Percentiles rank a stretch among this genome's conserved stretches.
phyloP scores from a whole-genome alignment of 2,329 filamentous ascomycete species.

The Penicillium brasilianum region DNA sequence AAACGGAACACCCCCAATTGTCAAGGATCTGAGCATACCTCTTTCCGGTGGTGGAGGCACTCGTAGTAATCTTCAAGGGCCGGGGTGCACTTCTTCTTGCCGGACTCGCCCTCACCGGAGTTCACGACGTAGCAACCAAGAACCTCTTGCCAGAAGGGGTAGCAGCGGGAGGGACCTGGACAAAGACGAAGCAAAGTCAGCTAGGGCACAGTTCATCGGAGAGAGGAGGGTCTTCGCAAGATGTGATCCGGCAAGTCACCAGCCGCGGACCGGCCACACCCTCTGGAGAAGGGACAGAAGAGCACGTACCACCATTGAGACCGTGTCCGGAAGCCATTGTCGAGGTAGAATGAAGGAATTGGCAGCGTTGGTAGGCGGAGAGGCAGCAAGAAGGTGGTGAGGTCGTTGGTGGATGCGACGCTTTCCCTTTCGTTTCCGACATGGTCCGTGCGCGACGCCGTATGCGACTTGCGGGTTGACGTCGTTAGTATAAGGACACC shows the following conservation, averaged over 20 bases:
- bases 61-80: constrained; percentile 97
- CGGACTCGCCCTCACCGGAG: constrained; percentile 76
- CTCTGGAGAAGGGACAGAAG: constrained; percentile 1
- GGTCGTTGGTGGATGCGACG: constrained; percentile 37
- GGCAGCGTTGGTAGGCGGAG: constrained; percentile 27
- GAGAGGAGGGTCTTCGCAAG: constrained; percentile 25
- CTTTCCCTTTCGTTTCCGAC: constrained; percentile 40
- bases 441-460: constrained; percentile 37
- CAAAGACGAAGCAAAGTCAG: constrained; percentile 30
- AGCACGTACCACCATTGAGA: constrained; percentile 59
- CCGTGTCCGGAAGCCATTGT: constrained; percentile 59
- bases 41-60: constrained; percentile 98
- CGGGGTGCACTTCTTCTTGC: constrained; percentile 85
- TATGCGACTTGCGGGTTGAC: constrained; percentile 32
- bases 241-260: constrained; percentile 22
- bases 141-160: constrained; percentile 99
- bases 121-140: constrained; percentile 98
- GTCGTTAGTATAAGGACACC: constrained; percentile 33
- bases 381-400: constrained; percentile 32
- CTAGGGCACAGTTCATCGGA: constrained; percentile 22
- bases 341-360: constrained; percentile 28
- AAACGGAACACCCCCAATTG: background rate
- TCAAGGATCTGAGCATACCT: constrained; percentile 64
- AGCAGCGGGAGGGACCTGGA: constrained; percentile 78
- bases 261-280: constrained; percentile 16